These are phyloP conservation scores for Mikania micrantha DNA, from an alignment of 129 eudicot species.

Conservation along the genomic window DNA sequence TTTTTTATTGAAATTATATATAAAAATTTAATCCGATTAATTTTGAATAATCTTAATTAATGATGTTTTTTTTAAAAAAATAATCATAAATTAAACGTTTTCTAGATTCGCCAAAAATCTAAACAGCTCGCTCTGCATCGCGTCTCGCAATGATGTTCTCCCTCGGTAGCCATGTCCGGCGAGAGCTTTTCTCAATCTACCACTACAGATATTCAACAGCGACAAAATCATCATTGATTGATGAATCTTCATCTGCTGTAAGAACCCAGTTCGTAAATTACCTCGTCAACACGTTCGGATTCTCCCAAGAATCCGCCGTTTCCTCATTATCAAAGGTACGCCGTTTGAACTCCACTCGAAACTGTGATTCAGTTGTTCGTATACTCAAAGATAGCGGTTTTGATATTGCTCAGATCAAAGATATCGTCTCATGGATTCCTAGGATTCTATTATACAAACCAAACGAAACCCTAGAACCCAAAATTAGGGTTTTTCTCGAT, in stretches of 20 bases:
- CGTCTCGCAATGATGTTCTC: background rate
- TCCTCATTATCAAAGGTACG: slow-evolving; percentile 24
- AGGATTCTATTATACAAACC: slow-evolving; percentile 19
- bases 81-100: too few relatives aligned
- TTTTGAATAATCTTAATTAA: too few relatives aligned
- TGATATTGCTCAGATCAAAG: slow-evolving; percentile 28
- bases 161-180: background rate
- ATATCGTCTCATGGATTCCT: slow-evolving; percentile 24
- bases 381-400: slow-evolving; percentile 25
- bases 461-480: slow-evolving; percentile 39
- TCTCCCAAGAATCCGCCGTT: slow-evolving; percentile 33
- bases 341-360: slow-evolving; percentile 13
- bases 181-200: background rate
- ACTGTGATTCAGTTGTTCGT: slow-evolving; percentile 19
- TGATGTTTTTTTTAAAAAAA: too few relatives aligned
- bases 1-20: too few relatives aligned
- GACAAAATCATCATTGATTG: background rate
- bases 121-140: too few relatives aligned
- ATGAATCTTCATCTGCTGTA: background rate
- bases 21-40: too few relatives aligned
- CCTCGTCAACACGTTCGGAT: slow-evolving; percentile 30
- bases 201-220: background rate
- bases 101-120: too few relatives aligned
- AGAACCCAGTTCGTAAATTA: slow-evolving; percentile 11
- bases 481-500: slow-evolving; percentile 27